Evolutionary conservation across 208 protist genomes (phyloP).

Genomic region (Angomonas ambiguus): DNA sequence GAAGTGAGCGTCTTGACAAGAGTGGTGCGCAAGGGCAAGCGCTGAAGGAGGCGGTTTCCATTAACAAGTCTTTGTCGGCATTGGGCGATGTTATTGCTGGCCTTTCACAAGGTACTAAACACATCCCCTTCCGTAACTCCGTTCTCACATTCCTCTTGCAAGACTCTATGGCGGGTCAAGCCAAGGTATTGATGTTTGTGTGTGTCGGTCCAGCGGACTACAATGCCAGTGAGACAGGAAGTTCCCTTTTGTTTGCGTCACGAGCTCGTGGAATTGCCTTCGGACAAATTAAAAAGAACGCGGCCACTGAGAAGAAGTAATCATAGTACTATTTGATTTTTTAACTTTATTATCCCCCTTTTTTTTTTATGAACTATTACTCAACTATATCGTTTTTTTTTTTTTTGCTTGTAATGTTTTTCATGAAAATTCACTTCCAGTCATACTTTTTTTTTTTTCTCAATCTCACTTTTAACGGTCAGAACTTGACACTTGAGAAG

Average conservation of each 20-base stretch:
- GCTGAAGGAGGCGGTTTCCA: slow-evolving; percentile 88
- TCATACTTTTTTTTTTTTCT: slow-evolving; percentile 12
- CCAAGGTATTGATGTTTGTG: slow-evolving; percentile 95
- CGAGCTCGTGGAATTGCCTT: slow-evolving; percentile 85
- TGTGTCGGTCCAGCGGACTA: slow-evolving; percentile 92
- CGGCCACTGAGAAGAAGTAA: slow-evolving; percentile 35
- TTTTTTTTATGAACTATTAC: not conserved
- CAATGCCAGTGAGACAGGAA: slow-evolving; percentile 86
- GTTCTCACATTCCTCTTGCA: slow-evolving; percentile 89
- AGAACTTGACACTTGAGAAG: too few species aligned
- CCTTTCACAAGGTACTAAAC: slow-evolving; percentile 74
- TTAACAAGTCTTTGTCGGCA: slow-evolving; percentile 90
- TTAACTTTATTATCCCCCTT: slow-evolving; percentile 3
- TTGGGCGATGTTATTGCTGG: slow-evolving; percentile 90
- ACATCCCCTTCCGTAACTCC: slow-evolving; percentile 92
- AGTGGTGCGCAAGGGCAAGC: slow-evolving; percentile 79
- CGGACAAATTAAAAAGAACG: slow-evolving; percentile 89
- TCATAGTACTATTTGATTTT: not conserved
- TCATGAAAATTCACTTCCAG: not conserved
- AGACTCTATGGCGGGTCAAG: slow-evolving; percentile 91
- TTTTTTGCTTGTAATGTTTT: slow-evolving; percentile 12
- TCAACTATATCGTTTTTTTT: slow-evolving; percentile 1
- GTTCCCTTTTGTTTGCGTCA: slow-evolving; percentile 88
- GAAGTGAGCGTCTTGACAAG: slow-evolving; percentile 90
- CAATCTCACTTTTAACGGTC: not conserved